Percentiles rank a stretch among this genome's conserved stretches.
These are phyloP conservation scores for Tetrapisispora nanseiensis DNA, from an alignment of 805 yeast genomes.

Conservation along the genomic window DNA sequence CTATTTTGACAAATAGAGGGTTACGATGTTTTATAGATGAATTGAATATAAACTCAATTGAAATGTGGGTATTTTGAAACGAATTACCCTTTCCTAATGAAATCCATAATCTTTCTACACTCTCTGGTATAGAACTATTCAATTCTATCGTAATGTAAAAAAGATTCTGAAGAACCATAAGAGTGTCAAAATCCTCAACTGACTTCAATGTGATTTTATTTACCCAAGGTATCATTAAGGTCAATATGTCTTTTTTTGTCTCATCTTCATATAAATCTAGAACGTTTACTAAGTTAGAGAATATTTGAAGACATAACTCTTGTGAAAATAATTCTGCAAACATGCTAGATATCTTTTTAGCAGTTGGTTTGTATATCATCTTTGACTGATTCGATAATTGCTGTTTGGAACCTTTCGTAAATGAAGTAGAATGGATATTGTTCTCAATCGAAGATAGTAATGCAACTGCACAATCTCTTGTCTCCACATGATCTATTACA, in stretches of 20 bases:
- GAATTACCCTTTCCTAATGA: conserved; percentile 75
- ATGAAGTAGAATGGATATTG: conserved; percentile 43
- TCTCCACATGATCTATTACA: conserved; percentile 60
- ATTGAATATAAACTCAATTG: conserved; percentile 58
- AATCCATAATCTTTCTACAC: conserved; percentile 91
- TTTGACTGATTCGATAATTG: conserved; percentile 65
- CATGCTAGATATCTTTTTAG: conserved; percentile 66
- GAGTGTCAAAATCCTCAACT: conserved; percentile 36
- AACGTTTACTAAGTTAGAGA: conserved; percentile 61
- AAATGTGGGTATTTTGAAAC: conserved; percentile 57
- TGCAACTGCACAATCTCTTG: conserved; percentile 63
- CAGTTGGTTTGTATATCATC: conserved; percentile 78
- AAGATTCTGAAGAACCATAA: conserved; percentile 71
- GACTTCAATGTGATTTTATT: conserved; percentile 60
- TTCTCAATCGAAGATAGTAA: conserved; percentile 60
- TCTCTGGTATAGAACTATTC: conserved; percentile 66
- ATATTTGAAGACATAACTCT: conserved; percentile 52
- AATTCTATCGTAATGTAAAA: conserved; percentile 78
- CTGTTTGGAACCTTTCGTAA: conserved; percentile 52
- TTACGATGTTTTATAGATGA: conserved; percentile 63
- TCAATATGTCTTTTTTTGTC: conserved; percentile 66
- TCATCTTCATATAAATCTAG: conserved; percentile 48
- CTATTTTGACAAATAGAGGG: conserved; percentile 63
- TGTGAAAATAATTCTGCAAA: conserved; percentile 53
- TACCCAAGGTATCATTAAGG: conserved; percentile 87